Evolutionary conservation across 495 filamentous ascomycete genomes (phyloP), one percentile per base, ranked within the genome.

Genomic region (Rhizodiscina lignyota): DNA sequence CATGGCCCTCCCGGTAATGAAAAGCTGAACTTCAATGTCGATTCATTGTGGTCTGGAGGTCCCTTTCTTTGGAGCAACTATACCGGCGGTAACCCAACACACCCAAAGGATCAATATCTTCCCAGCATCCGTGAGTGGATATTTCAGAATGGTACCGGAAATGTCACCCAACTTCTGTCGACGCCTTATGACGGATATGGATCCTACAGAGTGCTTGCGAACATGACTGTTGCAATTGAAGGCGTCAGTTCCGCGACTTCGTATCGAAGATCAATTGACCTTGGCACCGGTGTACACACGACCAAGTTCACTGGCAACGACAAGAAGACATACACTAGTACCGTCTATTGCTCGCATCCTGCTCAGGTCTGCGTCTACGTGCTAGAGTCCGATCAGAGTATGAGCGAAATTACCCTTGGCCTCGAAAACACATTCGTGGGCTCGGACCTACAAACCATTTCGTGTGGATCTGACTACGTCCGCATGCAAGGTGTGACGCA

Each of bases 321-420:
- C n/a, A 40, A 49, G 24, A 44, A 46, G 11, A 56, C 36, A 4
- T 49, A 51, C 32, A 53, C 49, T 10, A 40, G 35, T 13, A 51
- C 38, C 6, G 39, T 54, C 3, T 61, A 58, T 34, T 69, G 64
- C 40, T 63, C 60, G 1, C 60, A 62, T 37, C 64, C 63, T 4
- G 60, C 62, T 30, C 49, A 66, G 22, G 56, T 59, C 31, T 69
- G 65, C 33, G 43, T 65, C 6, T 68, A 69, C 34, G 43, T 56
- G 6, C 40, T 66, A 1, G 30, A 34, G 0, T 58, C 59, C 2
- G 41, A 48, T 4, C 32, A 35, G 8, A n/a, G 48, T 2, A 40
- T 67, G 13, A 53, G 61, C 3, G 36, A 45, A 4, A 47, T 67
- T 12, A 45, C 41, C 10, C 37, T 64, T 27, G 32, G 33, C 5